Base-by-base conservation (phyloP, 257 asterid genomes). In the Solanum dulcamara region DNA sequence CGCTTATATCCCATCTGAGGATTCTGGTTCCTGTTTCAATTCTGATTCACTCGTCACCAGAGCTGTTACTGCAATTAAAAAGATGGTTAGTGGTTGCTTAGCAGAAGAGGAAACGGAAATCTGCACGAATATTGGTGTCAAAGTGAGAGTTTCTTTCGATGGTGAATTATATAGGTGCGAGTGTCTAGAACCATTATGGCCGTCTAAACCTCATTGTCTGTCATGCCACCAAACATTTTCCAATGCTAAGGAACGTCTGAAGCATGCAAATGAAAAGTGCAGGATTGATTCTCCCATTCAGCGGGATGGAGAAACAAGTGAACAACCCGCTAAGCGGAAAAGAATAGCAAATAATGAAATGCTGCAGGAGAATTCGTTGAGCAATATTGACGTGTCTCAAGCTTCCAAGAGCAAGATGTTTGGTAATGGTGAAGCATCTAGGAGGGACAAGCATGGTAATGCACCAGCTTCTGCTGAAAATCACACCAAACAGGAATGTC, bases 101-200 rank as follows among this genome's bases (percentile, higher is more conserved):
- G 90, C 88, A 87, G 86, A 81, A 20, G 86, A 88, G 84, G 90
- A 85, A 8, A 33, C 66, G 37, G 89, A 77, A 66, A 85, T 50
- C 70, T 80, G 72, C 40, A 92, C 84, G 81, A 81, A 87, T 84
- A 89, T 84, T 51, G 88, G 82, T 85, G 85, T 85, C 40, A 83
- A 81, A 85, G 89, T 84, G 32, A 79, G 85, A 81, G 81, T 85
- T 87, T 71, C 57, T 81, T 42, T 24, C 55, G 86, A 88, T 81
- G 91, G 89, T 70, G 75, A 85, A 86, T 86, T 95, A 88, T 87
- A 84, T 82, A 90, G 99, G 88, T 97, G 99, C 38, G 92, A 87
- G 80, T 97, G 99, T 90, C 92, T 97, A 55, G 98, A 97, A 89
- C 89, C 92, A 51, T 46, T 95, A 80, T 95, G 97, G 98, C 75